Conservation (phyloP, 2,329 filamentous ascomycete genomes). For the Fonsecaea pedrosoi region DNA sequence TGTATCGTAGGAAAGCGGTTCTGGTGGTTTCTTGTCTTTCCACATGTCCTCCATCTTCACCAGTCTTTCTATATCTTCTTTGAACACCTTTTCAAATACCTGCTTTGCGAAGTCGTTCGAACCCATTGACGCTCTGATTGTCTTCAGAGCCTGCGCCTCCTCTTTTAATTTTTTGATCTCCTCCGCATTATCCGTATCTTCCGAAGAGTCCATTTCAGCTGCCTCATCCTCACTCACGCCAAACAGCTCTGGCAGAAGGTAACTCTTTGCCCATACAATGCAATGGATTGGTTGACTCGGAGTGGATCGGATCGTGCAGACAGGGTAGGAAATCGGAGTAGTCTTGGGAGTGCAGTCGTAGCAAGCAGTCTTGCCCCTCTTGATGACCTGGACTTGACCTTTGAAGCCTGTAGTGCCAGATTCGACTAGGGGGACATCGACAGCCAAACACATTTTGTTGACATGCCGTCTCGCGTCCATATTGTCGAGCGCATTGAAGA, state of each 20-base stretch:
- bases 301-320: slow-evolving; percentile 96
- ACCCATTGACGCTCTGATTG: slow-evolving; percentile 80
- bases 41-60: slow-evolving; percentile 95
- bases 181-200: slow-evolving; percentile 79
- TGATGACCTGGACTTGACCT: slow-evolving; percentile 96
- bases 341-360: slow-evolving; percentile 95
- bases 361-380: slow-evolving; percentile 88
- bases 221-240: slow-evolving; percentile 87
- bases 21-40: slow-evolving; percentile 79
- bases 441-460: slow-evolving; percentile 95
- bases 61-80: slow-evolving; percentile 80
- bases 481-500: slow-evolving; percentile 98
- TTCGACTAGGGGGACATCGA: slow-evolving; percentile 88
- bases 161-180: slow-evolving; percentile 88
- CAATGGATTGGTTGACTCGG: slow-evolving; percentile 97
- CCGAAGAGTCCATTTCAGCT: slow-evolving; percentile 76
- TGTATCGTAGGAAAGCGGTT: slow-evolving; percentile 72
- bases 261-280: slow-evolving; percentile 98
- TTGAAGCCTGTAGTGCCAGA: slow-evolving; percentile 98
- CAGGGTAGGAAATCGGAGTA: slow-evolving; percentile 88
- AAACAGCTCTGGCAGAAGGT: slow-evolving; percentile 93
- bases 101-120: slow-evolving; percentile 76
- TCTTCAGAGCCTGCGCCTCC: slow-evolving; percentile 82
- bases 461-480: slow-evolving; percentile 92
- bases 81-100: slow-evolving; percentile 93